Evolutionary conservation across 2,329 filamentous ascomycete genomes (phyloP).

Genomic region (Neurospora sp.): DNA sequence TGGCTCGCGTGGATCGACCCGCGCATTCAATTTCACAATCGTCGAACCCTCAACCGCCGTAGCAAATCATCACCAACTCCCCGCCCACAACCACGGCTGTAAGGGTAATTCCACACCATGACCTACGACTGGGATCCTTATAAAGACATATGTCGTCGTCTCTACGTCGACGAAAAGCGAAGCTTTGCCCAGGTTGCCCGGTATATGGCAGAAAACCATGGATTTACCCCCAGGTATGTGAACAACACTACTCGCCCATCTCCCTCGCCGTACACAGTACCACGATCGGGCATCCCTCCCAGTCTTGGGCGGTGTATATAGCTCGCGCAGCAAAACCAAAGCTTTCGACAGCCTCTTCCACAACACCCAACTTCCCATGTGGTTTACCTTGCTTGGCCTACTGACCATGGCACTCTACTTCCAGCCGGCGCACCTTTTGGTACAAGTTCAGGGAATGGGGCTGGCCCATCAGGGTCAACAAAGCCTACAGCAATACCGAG

Average conservation of each 20-base stretch:
- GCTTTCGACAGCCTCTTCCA: neutral
- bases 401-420: neutral
- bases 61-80: neutral
- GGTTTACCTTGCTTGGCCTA: slow-evolving; percentile 8
- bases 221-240: slow-evolving; percentile 61
- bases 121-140: slow-evolving; percentile 38
- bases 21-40: neutral
- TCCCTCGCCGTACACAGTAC: neutral
- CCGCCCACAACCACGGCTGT: neutral
- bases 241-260: neutral
- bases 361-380: neutral
- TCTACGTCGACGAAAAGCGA: slow-evolving; percentile 70
- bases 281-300: neutral
- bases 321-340: neutral
- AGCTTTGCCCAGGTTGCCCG: slow-evolving; percentile 66
- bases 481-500: slow-evolving; percentile 57
- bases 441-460: slow-evolving; percentile 70
- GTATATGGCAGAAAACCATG: slow-evolving; percentile 53
- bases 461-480: slow-evolving; percentile 66
- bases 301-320: neutral
- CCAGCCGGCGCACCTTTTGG: slow-evolving; percentile 67
- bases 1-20: neutral
- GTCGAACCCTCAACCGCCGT: neutral
- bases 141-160: slow-evolving; percentile 36
- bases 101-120: slow-evolving; percentile 23